Evolutionary conservation across 257 asterid genomes (phyloP).

Genomic region (Solanum virginianum): DNA sequence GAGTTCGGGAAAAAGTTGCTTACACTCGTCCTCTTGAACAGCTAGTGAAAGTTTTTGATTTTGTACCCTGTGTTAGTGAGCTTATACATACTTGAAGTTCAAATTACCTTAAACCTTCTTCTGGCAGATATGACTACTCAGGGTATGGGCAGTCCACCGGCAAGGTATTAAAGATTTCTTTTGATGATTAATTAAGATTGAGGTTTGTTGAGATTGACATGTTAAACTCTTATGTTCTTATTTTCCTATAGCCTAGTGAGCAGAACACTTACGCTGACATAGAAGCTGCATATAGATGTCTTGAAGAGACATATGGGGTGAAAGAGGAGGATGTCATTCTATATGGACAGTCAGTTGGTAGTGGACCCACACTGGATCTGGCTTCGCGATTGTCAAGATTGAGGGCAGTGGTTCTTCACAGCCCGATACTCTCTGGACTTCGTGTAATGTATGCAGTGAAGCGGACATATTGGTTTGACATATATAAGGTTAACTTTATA

Average conservation of each 20-base stretch:
- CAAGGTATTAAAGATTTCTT: slow-evolving; percentile 51
- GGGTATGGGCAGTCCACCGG: slow-evolving; percentile 94
- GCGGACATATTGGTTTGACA: slow-evolving; percentile 94
- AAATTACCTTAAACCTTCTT: neutral
- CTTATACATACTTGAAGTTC: neutral
- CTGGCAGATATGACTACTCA: slow-evolving; percentile 79
- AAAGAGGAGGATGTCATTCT: slow-evolving; percentile 78
- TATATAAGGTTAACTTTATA: slow-evolving; percentile 53
- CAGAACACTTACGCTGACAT: slow-evolving; percentile 86
- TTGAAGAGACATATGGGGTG: slow-evolving; percentile 64
- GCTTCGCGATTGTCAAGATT: slow-evolving; percentile 68
- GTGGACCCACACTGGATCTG: slow-evolving; percentile 91
- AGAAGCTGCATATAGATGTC: slow-evolving; percentile 89
- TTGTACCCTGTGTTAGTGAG: neutral
- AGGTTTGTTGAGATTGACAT: neutral
- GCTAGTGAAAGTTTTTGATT: neutral
- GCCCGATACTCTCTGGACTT: slow-evolving; percentile 86
- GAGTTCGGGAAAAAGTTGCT: neutral
- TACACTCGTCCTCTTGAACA: neutral
- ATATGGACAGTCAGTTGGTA: slow-evolving; percentile 97
- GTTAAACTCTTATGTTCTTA: slow-evolving; percentile 10
- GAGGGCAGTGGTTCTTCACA: slow-evolving; percentile 96
- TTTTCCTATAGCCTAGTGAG: slow-evolving; percentile 64
- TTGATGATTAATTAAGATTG: neutral
- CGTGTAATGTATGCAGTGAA: slow-evolving; percentile 96